Conservation (phyloP, 148 eudicot genomes). For the Dianthus caryophyllus region DNA sequence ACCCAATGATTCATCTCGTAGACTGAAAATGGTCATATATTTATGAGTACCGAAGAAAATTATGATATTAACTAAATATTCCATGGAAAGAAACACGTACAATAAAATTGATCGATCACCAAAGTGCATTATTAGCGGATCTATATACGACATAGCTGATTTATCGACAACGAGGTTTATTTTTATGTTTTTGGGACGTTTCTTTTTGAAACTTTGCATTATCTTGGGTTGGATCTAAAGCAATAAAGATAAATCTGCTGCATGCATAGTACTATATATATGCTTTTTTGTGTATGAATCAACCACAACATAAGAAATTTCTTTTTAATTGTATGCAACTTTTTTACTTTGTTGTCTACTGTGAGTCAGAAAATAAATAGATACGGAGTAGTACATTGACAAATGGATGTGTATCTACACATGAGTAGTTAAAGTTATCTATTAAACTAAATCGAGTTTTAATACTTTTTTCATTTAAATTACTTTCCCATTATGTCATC, state of each 20-base stretch:
- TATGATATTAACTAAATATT: background rate
- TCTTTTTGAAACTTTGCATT: conserved; percentile 4
- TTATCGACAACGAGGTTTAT: background rate
- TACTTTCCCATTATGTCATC: no score
- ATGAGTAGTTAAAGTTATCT: no score
- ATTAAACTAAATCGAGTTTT: no score
- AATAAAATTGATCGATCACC: background rate
- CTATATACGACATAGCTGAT: background rate
- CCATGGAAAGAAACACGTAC: conserved; percentile 1
- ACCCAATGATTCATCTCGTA: no score
- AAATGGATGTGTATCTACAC: no score
- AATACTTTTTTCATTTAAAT: no score
- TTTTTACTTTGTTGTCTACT: no score
- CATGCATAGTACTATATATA: background rate
- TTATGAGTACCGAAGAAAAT: no score
- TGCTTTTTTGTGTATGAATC: background rate
- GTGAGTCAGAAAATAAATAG: no score
- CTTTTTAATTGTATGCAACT: background rate
- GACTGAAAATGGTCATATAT: no score
- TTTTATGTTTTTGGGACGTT: background rate
- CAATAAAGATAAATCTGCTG: background rate
- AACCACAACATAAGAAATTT: background rate
- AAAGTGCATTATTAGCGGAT: conserved; percentile 6
- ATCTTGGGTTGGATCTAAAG: conserved; percentile 11
- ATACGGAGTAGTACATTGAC: no score